These are phyloP conservation scores for Exophiala viscosa DNA, from an alignment of 2,329 filamentous ascomycete species.

Conservation along the genomic window DNA sequence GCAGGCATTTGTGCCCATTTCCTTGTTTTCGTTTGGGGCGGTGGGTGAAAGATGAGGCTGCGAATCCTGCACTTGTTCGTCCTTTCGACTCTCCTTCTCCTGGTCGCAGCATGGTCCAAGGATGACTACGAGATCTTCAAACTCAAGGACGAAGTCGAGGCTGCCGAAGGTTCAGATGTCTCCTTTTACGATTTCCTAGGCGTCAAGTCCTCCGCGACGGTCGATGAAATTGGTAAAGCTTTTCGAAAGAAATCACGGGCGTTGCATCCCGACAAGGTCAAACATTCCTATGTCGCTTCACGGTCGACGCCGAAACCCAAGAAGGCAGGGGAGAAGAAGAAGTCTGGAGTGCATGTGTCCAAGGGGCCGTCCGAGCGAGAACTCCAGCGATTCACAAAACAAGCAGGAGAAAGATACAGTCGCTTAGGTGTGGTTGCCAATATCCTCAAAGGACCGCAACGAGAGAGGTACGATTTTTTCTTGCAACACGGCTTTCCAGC, in stretches of 20 bases:
- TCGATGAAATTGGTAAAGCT: constrained; percentile 88
- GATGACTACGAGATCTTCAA: constrained; percentile 99
- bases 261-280: constrained; percentile 94
- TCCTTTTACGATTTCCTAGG: constrained; percentile 95
- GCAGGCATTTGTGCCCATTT: not conserved
- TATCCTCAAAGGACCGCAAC: constrained; percentile 73
- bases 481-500: constrained; percentile 85
- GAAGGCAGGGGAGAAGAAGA: constrained; percentile 49
- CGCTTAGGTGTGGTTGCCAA: constrained; percentile 79
- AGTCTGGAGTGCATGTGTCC: constrained; percentile 61
- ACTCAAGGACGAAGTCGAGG: constrained; percentile 77
- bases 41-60: constrained; percentile 62
- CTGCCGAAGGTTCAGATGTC: constrained; percentile 69
- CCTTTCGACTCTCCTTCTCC: constrained; percentile 62
- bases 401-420: constrained; percentile 76
- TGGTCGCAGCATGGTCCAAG: constrained; percentile 77
- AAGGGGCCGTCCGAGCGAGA: constrained; percentile 71
- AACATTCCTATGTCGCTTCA: constrained; percentile 72
- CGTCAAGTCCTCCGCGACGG: constrained; percentile 66
- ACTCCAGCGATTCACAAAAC: constrained; percentile 73
- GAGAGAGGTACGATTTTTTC: constrained; percentile 94
- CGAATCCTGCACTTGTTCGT: constrained; percentile 61
- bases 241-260: constrained; percentile 82
- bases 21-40: not conserved
- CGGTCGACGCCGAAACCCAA: constrained; percentile 57